Evolutionary conservation across 2,329 filamentous ascomycete species (phyloP).

Genomic region (Penicillium fuscoglaucum): DNA sequence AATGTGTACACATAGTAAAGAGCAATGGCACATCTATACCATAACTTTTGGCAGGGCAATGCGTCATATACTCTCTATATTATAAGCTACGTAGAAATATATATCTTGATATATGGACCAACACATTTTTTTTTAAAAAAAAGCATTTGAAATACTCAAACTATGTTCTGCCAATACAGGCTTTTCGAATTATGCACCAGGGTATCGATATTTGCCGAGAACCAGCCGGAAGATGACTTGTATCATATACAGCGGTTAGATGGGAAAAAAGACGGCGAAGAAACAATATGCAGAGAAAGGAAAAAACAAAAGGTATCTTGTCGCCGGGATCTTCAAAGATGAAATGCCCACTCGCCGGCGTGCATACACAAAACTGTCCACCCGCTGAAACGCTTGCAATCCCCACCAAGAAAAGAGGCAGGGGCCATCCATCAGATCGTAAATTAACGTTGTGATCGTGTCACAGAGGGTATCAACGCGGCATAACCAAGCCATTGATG

Average conservation of each 20-base stretch:
- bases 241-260: slow-evolving; percentile 4
- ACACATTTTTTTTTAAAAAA: background rate
- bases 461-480: slow-evolving; percentile 31
- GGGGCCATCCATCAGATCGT: slow-evolving; percentile 10
- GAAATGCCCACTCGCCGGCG: slow-evolving; percentile 25
- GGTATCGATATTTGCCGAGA: slow-evolving; percentile 13
- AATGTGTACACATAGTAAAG: no score
- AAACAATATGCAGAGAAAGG: slow-evolving; percentile 3
- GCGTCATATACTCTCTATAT: background rate
- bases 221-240: background rate
- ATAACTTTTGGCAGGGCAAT: background rate
- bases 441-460: slow-evolving; percentile 23
- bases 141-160: background rate
- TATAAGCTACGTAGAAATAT: background rate
- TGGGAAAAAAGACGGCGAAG: background rate
- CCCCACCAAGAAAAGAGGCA: slow-evolving; percentile 8
- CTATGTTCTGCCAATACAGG: background rate
- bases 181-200: slow-evolving; percentile 9
- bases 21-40: background rate
- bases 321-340: slow-evolving; percentile 1
- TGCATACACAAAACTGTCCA: slow-evolving; percentile 12
- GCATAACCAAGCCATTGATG: slow-evolving; percentile 40
- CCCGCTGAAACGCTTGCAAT: slow-evolving; percentile 31
- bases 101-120: background rate
- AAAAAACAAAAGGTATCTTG: slow-evolving; percentile 24